Evolutionary conservation across 768 basidiomycete species (phyloP), one percentile per base, ranked within the genome.

Genomic region (Leucogyrophana mollusca): DNA sequence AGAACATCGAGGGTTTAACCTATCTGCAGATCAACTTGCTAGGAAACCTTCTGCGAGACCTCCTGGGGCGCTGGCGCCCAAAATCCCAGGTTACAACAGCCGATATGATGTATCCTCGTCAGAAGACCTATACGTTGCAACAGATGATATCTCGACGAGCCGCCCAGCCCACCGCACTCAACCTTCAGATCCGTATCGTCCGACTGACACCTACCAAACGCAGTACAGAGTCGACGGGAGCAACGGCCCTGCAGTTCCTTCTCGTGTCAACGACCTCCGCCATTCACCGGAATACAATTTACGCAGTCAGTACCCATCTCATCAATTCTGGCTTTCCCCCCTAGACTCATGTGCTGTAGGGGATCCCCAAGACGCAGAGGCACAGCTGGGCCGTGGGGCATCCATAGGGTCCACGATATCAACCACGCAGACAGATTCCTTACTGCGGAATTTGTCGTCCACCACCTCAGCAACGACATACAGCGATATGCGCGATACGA

Each of bases 371-470:
- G 65, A 46, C 22, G 7, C 45, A 7, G 55, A 63, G 3, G 53
- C 22, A 11, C 22, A 25, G 7, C 20, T 65, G 1, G 64, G 46
- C 6, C 65, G 64, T 43, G 55, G 65, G n/a, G 52, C 52, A 11
- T 65, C 64, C 14, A 55, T 49, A 22, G 60, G 52, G 18, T 65
- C 64, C 13, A 65, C 65, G 2, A 35, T 43, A 10, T 65, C 64
- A 4, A 65, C 65, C 4, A 48, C 52, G 16, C 58, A 44, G 25
- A 53, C 63, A 11, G 57, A 57, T 34, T 34, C 54, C 9, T 47
- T 65, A 16, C 55, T 49, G 21, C 53, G 65, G 21, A 56, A 65
- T 38, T 36, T 27, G 13, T 63, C 65, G n/a, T 41, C 53, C 18
- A 55, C 62, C 7, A 62, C 64, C 13, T 23, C 58, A 2, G 50